Percentiles rank a stretch among this genome's conserved stretches.
These are phyloP conservation scores for Tricharina praecox DNA, from an alignment of 495 filamentous ascomycete species.

Conservation along the genomic window DNA sequence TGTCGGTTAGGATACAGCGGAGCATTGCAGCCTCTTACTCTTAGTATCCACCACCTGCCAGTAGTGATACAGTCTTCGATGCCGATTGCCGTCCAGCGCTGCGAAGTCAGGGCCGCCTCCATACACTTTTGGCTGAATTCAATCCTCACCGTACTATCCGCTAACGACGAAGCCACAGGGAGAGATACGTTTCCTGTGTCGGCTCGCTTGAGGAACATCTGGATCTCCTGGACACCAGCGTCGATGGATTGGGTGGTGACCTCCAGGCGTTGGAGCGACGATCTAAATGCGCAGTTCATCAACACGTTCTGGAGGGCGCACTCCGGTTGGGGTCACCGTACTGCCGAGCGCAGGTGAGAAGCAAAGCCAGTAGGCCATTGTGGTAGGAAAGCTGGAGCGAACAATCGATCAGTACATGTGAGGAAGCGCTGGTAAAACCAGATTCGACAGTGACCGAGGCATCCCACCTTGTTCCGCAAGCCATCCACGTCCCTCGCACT, in stretches of 20 bases:
- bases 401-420: too few species aligned
- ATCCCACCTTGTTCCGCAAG: conserved; percentile 16
- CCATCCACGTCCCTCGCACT: conserved; percentile 15
- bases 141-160: too few species aligned
- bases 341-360: conserved; percentile 23
- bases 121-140: not conserved
- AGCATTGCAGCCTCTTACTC: conserved; percentile 4
- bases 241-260: conserved; percentile 11
- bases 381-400: conserved; percentile 20
- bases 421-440: too few species aligned
- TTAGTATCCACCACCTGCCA: conserved; percentile 28
- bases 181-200: too few species aligned
- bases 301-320: not conserved
- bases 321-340: not conserved
- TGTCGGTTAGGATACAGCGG: not conserved
- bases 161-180: too few species aligned
- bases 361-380: conserved; percentile 21
- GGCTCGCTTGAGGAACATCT: conserved; percentile 4
- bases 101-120: conserved; percentile 11
- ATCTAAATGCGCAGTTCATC: conserved; percentile 5
- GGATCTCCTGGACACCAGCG: conserved; percentile 15
- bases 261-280: conserved; percentile 26
- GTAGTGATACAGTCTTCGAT: conserved; percentile 27
- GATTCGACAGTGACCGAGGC: too few species aligned
- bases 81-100: conserved; percentile 26